Evolutionary conservation across 2,329 filamentous ascomycete genomes (phyloP).

Genomic region (Clarireedia hainanense): DNA sequence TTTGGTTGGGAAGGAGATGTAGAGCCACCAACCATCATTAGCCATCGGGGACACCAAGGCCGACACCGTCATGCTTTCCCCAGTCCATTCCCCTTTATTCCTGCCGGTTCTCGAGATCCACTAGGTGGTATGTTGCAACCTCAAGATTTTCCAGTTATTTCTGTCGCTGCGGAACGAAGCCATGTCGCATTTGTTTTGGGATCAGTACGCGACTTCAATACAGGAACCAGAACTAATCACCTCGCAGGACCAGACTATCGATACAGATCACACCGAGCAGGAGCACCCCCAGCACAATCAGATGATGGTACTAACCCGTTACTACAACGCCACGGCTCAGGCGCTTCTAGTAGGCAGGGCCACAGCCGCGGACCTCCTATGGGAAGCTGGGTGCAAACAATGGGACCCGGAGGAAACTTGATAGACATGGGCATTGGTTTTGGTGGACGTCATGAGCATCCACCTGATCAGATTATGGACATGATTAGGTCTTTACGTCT

Average conservation of each 20-base stretch:
- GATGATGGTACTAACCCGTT: slow-evolving; percentile 87
- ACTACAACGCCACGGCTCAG: slow-evolving; percentile 52
- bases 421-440: slow-evolving; percentile 26
- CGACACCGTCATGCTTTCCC: slow-evolving; percentile 49
- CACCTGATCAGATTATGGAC: slow-evolving; percentile 25
- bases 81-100: slow-evolving; percentile 57
- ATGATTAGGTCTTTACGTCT: slow-evolving; percentile 28
- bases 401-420: slow-evolving; percentile 30
- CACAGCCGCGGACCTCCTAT: slow-evolving; percentile 41
- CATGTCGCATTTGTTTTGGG: background rate
- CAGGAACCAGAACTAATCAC: slow-evolving; percentile 26
- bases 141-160: slow-evolving; percentile 4
- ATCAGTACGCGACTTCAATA: background rate
- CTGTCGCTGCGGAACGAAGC: background rate
- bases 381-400: slow-evolving; percentile 44
- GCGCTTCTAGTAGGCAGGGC: slow-evolving; percentile 36
- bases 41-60: slow-evolving; percentile 35
- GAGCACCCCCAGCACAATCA: slow-evolving; percentile 40
- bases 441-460: slow-evolving; percentile 26
- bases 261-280: slow-evolving; percentile 45
- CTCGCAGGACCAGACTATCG: slow-evolving; percentile 29
- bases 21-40: slow-evolving; percentile 37
- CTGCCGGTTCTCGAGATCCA: slow-evolving; percentile 46
- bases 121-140: slow-evolving; percentile 38
- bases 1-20: slow-evolving; percentile 52